phyloP scores from a whole-genome alignment of 345 rosid species.

The Dovyalis caffra region DNA sequence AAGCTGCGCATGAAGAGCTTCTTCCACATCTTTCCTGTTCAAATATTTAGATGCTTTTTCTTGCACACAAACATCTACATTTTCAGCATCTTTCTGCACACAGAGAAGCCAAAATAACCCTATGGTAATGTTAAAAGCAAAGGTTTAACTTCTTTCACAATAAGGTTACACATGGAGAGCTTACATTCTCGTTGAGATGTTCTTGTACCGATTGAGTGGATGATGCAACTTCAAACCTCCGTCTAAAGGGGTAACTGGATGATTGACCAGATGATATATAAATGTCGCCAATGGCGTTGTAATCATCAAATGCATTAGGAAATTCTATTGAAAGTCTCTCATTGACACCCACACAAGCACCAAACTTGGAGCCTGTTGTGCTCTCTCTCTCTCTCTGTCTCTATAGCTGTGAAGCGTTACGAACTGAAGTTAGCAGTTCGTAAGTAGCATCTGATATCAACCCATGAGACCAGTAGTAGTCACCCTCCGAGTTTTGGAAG shows the following conservation, averaged over 20 bases:
- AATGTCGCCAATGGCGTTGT: slow-evolving; percentile 17
- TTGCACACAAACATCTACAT: no score
- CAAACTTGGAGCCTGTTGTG: background rate
- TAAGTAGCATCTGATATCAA: slow-evolving; percentile 19
- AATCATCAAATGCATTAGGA: background rate
- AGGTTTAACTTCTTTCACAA: no score
- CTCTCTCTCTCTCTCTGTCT: no score
- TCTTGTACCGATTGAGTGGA: background rate
- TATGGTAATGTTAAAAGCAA: no score
- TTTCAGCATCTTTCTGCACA: no score
- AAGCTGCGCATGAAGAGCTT: no score
- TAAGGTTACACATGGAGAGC: background rate
- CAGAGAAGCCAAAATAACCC: no score
- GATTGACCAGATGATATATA: background rate
- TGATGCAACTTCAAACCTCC: background rate
- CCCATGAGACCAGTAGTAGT: slow-evolving; percentile 23
- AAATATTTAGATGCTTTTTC: no score
- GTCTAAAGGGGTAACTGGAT: background rate
- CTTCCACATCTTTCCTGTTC: no score
- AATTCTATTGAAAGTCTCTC: background rate
- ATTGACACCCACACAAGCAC: background rate
- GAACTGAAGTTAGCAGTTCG: slow-evolving; percentile 4
- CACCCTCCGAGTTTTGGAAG: slow-evolving; percentile 7
- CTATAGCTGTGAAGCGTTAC: slow-evolving; percentile 14
- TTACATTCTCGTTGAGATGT: background rate